phyloP scores from a whole-genome alignment of 1,284 basidiomycete genomes.

The Sanghuangporus weigelae region DNA sequence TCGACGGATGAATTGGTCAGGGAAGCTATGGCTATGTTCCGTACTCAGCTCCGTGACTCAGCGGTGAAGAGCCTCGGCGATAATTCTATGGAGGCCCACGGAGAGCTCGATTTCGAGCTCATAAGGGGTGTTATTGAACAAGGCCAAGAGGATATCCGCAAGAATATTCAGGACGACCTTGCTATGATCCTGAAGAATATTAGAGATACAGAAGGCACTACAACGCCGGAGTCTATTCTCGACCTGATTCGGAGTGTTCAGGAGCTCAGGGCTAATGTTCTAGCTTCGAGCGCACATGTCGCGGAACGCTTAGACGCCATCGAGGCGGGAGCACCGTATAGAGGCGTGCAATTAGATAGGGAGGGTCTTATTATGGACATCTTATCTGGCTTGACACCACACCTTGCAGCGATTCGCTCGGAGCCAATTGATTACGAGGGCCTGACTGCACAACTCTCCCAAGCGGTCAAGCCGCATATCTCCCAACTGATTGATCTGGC shows the following conservation, averaged over 20 bases:
- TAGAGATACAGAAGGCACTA: background rate
- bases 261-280: slow-evolving; percentile 8
- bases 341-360: slow-evolving; percentile 32
- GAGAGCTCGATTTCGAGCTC: slow-evolving; percentile 72
- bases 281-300: slow-evolving; percentile 11
- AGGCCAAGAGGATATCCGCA: slow-evolving; percentile 54
- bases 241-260: slow-evolving; percentile 12
- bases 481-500: slow-evolving; percentile 80
- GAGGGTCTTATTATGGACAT: slow-evolving; percentile 54
- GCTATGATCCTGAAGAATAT: slow-evolving; percentile 35
- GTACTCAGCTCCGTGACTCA: slow-evolving; percentile 58
- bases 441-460: slow-evolving; percentile 65
- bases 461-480: slow-evolving; percentile 83
- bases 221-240: background rate
- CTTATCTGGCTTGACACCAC: slow-evolving; percentile 54
- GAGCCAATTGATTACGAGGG: slow-evolving; percentile 73
- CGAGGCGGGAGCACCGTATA: slow-evolving; percentile 18
- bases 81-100: slow-evolving; percentile 61
- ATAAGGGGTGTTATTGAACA: slow-evolving; percentile 66
- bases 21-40: slow-evolving; percentile 63
- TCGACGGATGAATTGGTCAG: slow-evolving; percentile 54
- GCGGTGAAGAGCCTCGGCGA: slow-evolving; percentile 56
- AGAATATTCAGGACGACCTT: slow-evolving; percentile 54
- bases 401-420: slow-evolving; percentile 49
- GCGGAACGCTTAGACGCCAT: slow-evolving; percentile 23